Base-by-base conservation (phyloP, 495 filamentous ascomycete species). In the Aspergillus egyptiacus region DNA sequence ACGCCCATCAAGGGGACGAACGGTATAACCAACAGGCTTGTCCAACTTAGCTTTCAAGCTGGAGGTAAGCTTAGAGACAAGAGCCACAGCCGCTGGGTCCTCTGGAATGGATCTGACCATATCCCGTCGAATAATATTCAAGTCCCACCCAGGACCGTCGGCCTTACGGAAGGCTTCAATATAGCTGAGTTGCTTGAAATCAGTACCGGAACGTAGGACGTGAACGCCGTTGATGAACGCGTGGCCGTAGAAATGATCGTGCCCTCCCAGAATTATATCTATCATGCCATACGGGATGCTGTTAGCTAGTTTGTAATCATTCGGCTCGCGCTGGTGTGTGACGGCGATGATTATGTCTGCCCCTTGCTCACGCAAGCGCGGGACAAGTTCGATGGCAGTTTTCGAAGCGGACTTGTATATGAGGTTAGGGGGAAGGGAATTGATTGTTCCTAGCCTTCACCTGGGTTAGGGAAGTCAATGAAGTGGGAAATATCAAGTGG, bases 171-270 rank as follows among this genome's bases (percentile, higher is more conserved):
- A 79, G 1, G 79, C 82, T 60, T 95, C 88, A 47, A 96, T 76
- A 59, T 95, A 95, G 55, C 85, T 90, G 3, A 95, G 65, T 53
- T 96, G 87, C 66, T 89, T 91, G 65, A 95, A 96, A 61, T 96
- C 90, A 17, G 80, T 85, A 0, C 90, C 89, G 0, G 87, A 91
- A 2, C 90, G 79, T 2, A 96, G 72, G 2, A 94, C 73, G 57
- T 96, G 89, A 3, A 77, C 82, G 11, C 82, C 81, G 51, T 94
- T 93, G 55, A 89, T 73, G 41, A 86, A 40, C 34, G 75, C 72
- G 62, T 95, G 89, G 24, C 72, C 73, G 55, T 95, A 95, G 61
- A 84, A 91, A 57, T 96, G 90, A 50, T 96, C 90, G 56, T 95
- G 90, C 3, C 90, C 90, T 33, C 90, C 89, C 1, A 95, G 72